Evolutionary conservation across 2,329 filamentous ascomycete species (phyloP), one percentile per base, ranked within the genome.

Genomic region (Fusarium protoensiforme): DNA sequence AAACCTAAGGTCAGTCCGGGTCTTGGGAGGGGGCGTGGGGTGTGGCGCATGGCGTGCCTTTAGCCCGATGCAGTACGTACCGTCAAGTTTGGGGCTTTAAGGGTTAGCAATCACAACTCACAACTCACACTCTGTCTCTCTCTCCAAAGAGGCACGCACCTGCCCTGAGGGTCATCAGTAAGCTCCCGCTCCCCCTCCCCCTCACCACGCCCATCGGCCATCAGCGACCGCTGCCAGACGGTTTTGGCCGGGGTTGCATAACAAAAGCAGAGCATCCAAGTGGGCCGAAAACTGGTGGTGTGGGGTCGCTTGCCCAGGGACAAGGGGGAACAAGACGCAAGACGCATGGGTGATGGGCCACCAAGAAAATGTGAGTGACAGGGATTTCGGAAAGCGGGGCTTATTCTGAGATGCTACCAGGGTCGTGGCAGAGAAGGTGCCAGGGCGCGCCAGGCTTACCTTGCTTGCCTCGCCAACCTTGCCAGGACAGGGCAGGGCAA

Each of bases 151-250:
- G 24, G 56, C 67, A 71, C 64, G 56, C 67, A 71, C 64, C 67
- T 71, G 70, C 71, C 71, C 70, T 73, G 71, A 68, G 70, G 67
- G 67, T 65, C 70, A 71, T 57, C 71, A 71, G 56, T 54, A 67
- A 70, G 72, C 72, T 64, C 64, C 61, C 74, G 60, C 71, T 71
- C 62, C 71, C 66, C 70, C 71, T 71, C 62, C 71, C 66, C 70
- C 67, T 62, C 70, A 61, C 60, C 53, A 73, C 46, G 35, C 39
- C 69, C 48, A 57, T 46, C 41, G 35, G 48, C 36, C 69, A 73
- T 33, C 65, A 57, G 67, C 64, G 35, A 65, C 71, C 57, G 60
- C 67, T 68, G 71, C 61, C 67, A 71, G 43, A 43, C 63, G 62
- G 67, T 54, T 73, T 71, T 71, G 67, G 67, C 58, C 48, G 63